Evolutionary conservation across 164 flowering plant genomes (phyloP).

Genomic region (Platanus orientalis): DNA sequence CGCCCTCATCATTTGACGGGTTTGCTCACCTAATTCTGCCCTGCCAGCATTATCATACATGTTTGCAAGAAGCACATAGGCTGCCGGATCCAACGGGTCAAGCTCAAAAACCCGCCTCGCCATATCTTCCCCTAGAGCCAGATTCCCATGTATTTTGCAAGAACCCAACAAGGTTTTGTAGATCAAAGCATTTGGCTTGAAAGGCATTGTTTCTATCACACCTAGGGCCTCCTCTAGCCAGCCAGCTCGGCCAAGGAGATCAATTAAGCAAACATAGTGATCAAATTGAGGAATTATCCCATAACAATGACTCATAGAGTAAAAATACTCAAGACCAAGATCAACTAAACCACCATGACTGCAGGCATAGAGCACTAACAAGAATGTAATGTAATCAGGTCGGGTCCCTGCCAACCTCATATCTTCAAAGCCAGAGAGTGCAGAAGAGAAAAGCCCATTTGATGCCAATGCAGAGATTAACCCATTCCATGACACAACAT

Average conservation of each 20-base stretch:
- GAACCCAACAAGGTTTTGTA: conserved; percentile 47
- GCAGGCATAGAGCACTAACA: conserved; percentile 48
- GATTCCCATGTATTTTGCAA: conserved; percentile 41
- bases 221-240: conserved; percentile 41
- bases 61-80: conserved; percentile 48
- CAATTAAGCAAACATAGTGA: conserved; percentile 54
- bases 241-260: conserved; percentile 57
- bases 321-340: conserved; percentile 43
- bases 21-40: conserved; percentile 28
- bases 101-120: conserved; percentile 42
- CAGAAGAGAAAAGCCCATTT: conserved; percentile 33
- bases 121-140: conserved; percentile 51
- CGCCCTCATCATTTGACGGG: conserved; percentile 36
- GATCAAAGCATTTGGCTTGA: conserved; percentile 35
- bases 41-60: conserved; percentile 43
- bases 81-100: conserved; percentile 46
- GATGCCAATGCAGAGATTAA: conserved; percentile 54
- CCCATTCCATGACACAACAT: conserved; percentile 57
- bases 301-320: conserved; percentile 32
- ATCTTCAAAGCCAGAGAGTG: conserved; percentile 53
- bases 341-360: conserved; percentile 55
- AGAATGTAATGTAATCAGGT: conserved; percentile 53
- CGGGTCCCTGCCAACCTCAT: conserved; percentile 41
- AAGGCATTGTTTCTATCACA: conserved; percentile 44
- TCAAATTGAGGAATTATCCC: conserved; percentile 33